A percentile compares a stretch with the other conserved stretches of the same genome.
phyloP scores from a whole-genome alignment of 2,329 filamentous ascomycete species.

The Metarhizium anisopliae region DNA sequence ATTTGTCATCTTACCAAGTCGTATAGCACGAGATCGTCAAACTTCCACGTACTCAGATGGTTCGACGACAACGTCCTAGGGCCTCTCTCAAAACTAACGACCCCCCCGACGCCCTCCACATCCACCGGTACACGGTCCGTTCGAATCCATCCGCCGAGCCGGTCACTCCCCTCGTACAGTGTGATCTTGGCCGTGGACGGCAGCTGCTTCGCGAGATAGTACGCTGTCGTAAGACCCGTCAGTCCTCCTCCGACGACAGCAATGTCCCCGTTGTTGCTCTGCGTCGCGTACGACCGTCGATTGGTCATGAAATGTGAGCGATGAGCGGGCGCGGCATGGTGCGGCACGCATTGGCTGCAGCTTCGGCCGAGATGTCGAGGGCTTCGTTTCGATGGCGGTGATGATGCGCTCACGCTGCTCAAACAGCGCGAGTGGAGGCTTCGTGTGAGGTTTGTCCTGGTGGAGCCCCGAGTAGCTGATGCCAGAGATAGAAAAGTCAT shows the following conservation, averaged over 20 bases:
- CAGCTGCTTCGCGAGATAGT: constrained; percentile 64
- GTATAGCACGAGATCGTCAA: constrained; percentile 57
- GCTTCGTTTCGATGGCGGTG: background rate
- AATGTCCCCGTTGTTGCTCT: constrained; percentile 29
- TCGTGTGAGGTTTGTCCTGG: background rate
- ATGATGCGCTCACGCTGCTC: background rate
- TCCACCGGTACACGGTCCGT: constrained; percentile 53
- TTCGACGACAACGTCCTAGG: constrained; percentile 64
- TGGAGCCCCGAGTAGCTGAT: constrained; percentile 7
- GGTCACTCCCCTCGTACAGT: constrained; percentile 63
- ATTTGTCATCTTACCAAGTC: constrained; percentile 51
- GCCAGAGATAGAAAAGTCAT: constrained; percentile 17
- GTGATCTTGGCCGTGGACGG: constrained; percentile 60
- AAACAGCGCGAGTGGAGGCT: background rate
- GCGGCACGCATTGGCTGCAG: background rate
- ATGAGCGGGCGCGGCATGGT: constrained; percentile 4
- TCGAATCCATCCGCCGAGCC: constrained; percentile 77
- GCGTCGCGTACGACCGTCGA: constrained; percentile 10
- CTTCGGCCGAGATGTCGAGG: background rate
- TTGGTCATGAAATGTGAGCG: constrained; percentile 1
- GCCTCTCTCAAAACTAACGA: constrained; percentile 72
- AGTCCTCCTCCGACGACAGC: constrained; percentile 75
- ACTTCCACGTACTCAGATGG: constrained; percentile 28
- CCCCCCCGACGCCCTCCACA: constrained; percentile 42
- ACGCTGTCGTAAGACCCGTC: constrained; percentile 70